Conservation (phyloP, 2,329 filamentous ascomycete genomes). For the Phaeoacremonium minimum region DNA sequence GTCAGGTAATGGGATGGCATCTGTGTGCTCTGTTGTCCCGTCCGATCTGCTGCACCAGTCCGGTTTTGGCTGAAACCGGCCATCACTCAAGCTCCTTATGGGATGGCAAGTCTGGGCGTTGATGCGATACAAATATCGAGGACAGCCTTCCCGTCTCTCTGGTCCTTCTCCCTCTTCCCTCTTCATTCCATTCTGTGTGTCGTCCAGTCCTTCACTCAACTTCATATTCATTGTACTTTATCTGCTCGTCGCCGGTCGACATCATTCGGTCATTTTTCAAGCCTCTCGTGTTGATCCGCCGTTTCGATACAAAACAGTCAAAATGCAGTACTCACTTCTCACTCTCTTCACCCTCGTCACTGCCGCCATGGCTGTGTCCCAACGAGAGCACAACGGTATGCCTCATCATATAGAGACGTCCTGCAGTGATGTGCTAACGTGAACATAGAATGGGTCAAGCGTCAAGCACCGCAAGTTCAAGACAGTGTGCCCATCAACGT, state of each 20-base stretch:
- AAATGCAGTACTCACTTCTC: slow-evolving; percentile 48
- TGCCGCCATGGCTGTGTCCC: slow-evolving; percentile 36
- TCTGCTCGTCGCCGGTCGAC: slow-evolving; percentile 50
- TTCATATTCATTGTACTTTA: slow-evolving; percentile 13
- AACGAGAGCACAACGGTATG: slow-evolving; percentile 17
- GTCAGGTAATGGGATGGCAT: neutral
- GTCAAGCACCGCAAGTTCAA: slow-evolving; percentile 18
- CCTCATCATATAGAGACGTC: too few relatives aligned
- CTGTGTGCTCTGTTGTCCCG: neutral
- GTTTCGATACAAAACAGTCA: slow-evolving; percentile 8
- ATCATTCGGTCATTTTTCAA: slow-evolving; percentile 23
- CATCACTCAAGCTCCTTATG: neutral
- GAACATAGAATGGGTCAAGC: slow-evolving; percentile 23
- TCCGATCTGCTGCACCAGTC: neutral
- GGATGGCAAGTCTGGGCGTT: neutral
- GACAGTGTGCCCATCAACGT: slow-evolving; percentile 25
- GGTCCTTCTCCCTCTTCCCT: neutral
- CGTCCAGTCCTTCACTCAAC: neutral
- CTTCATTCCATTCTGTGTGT: neutral
- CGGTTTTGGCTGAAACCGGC: neutral
- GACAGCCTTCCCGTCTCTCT: neutral
- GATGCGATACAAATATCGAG: neutral
- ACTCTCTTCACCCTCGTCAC: slow-evolving; percentile 42
- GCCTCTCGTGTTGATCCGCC: slow-evolving; percentile 14
- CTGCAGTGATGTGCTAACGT: slow-evolving; percentile 9